Base-by-base conservation (phyloP, 768 basidiomycete genomes). In the Collybia sordida region DNA sequence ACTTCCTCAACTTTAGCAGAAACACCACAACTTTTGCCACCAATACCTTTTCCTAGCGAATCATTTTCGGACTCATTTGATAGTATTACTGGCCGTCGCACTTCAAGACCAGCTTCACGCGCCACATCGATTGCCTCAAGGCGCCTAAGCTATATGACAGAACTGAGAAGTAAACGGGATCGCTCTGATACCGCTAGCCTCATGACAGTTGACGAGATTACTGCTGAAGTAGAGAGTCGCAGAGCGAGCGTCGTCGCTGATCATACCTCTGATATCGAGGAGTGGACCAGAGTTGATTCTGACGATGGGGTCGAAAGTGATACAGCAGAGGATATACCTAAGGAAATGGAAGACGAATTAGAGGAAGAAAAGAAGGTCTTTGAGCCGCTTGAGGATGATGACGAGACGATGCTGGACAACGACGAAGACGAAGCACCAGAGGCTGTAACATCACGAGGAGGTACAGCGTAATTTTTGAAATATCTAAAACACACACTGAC, bases 201-300 rank as follows among this genome's bases (percentile, higher is more conserved):
- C 59, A 79, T 98, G 68, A 99, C 96, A 0, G 91, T 99, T 19
- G 96, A 99, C 61, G 93, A 99, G 69, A 97, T 99, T 60, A 98
- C 97, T 0, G 94, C 93, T 8, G 90, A 96, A 61, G 90, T 99
- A 6, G 96, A 83, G 60, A 91, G 84, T 59, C 74, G 82, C 31
- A 71, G 81, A 50, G 81, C 77, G 46, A 83, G 79, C 58, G 77
- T 72, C 58, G 70, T 61, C 9, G 57, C 71, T 15, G 72, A 74
- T 34, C 71, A 69, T 35, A 71, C 70, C 59, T 70, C 71, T 53
- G 75, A 74, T 21, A 70, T 73, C 12, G 84, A 90, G 39, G 90
- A 86, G 28, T 91, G 88, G 83, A 89, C 88, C 0, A 80, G 80
- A 58, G 83, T 90, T 3, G 85, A 83, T 40, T 71, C 75, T 28